These are phyloP conservation scores for Colletotrichum agaves DNA, from an alignment of 2,329 filamentous ascomycete genomes.

Conservation along the genomic window DNA sequence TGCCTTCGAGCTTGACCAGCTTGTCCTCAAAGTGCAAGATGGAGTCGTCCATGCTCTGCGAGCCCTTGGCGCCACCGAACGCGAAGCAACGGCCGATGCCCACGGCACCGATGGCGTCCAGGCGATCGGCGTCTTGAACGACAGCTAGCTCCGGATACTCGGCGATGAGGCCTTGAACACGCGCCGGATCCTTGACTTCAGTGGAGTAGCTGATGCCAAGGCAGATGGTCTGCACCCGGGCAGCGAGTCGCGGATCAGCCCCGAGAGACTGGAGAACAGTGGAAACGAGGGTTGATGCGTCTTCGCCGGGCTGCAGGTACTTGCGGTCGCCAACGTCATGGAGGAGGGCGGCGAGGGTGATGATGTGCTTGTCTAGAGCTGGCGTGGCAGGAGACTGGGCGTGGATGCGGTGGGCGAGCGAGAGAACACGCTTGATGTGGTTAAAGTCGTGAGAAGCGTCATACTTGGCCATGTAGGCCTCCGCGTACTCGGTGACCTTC, in stretches of 20 bases:
- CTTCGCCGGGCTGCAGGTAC: constrained; percentile 71
- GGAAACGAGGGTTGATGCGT: constrained; percentile 65
- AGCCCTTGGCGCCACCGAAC: constrained; percentile 75
- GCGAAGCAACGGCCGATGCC: constrained; percentile 84
- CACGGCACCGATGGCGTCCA: constrained; percentile 91
- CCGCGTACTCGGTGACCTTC: constrained; percentile 70
- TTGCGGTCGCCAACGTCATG: constrained; percentile 92
- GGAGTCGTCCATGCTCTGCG: constrained; percentile 65
- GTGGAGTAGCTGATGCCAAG: constrained; percentile 81
- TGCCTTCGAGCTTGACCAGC: constrained; percentile 70
- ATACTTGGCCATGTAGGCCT: constrained; percentile 78
- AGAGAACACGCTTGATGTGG: constrained; percentile 83
- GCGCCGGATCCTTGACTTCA: constrained; percentile 73
- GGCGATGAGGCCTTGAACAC: constrained; percentile 70
- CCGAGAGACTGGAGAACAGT: constrained; percentile 67
- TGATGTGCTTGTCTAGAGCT: constrained; percentile 60
- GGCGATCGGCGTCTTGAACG: constrained; percentile 90
- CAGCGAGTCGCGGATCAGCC: constrained; percentile 67
- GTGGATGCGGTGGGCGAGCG: constrained; percentile 74
- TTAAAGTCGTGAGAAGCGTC: constrained; percentile 90
- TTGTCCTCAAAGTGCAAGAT: constrained; percentile 84
- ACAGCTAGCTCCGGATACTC: constrained; percentile 80
- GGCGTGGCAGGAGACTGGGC: constrained; percentile 39
- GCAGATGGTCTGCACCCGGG: constrained; percentile 76
- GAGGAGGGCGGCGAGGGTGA: constrained; percentile 79